A percentile compares a stretch with the other conserved stretches of the same genome.
Evolutionary conservation across 2,329 filamentous ascomycete genomes (phyloP).

Genomic region (Hypoxylon sp.): DNA sequence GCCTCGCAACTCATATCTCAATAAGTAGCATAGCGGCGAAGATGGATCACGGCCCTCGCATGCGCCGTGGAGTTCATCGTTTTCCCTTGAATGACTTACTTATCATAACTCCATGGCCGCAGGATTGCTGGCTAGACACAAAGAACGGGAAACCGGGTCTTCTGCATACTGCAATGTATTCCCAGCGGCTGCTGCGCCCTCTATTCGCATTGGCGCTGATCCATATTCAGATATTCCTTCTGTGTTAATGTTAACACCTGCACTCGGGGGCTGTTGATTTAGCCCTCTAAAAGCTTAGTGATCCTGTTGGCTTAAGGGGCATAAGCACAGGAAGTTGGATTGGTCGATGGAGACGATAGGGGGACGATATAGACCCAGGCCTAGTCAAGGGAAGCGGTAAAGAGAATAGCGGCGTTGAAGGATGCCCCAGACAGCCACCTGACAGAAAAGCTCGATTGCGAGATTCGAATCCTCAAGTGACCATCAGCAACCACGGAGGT

Average conservation of each 20-base stretch:
- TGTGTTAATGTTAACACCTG: not conserved
- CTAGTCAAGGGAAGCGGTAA: not conserved
- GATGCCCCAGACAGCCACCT: not conserved
- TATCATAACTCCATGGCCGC: not conserved
- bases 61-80: conserved; percentile 3
- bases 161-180: conserved; percentile 3
- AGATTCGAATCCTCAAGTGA: not conserved
- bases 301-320: conserved; percentile 14
- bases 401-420: not conserved
- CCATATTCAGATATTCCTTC: not conserved
- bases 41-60: conserved; percentile 7
- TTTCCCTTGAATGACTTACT: conserved; percentile 2
- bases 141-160: conserved; percentile 4
- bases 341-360: not conserved
- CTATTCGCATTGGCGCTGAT: not conserved
- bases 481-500: not conserved
- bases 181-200: not conserved
- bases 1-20: not conserved
- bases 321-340: not conserved
- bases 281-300: conserved; percentile 19
- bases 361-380: not conserved
- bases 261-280: not conserved
- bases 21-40: not conserved
- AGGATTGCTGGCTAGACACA: not conserved
- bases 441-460: not conserved